Percentiles rank a stretch among this genome's conserved stretches.
Conservation (phyloP, 1,284 basidiomycete species). For the Puccinia hordei region DNA sequence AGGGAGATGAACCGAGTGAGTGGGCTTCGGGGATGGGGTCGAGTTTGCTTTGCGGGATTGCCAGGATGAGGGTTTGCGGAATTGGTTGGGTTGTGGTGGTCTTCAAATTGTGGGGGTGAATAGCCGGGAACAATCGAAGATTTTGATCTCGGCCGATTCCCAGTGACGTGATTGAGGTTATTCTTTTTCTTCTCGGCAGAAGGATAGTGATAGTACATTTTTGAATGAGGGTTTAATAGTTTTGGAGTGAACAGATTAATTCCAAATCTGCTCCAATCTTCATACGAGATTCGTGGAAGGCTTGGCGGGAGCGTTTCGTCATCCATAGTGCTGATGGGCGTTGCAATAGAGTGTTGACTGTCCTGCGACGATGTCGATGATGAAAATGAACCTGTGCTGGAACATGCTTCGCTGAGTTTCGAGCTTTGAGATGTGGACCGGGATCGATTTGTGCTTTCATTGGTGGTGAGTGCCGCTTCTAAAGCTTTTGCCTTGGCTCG, state of each 20-base stretch:
- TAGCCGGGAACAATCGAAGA: slow-evolving; percentile 12
- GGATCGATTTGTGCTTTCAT: neutral
- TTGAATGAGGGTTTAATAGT: neutral
- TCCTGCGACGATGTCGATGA: neutral
- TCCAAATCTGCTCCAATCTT: slow-evolving; percentile 31
- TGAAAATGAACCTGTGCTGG: slow-evolving; percentile 11
- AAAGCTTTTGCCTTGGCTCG: slow-evolving; percentile 11
- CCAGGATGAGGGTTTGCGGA: too few relatives aligned
- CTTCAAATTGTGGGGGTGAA: neutral
- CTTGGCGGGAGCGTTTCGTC: neutral
- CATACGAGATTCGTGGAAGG: slow-evolving; percentile 13
- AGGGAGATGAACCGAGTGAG: slow-evolving; percentile 3
- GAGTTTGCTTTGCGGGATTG: neutral
- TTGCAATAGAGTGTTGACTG: slow-evolving; percentile 14
- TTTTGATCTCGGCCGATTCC: slow-evolving; percentile 17
- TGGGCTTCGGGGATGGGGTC: slow-evolving; percentile 9
- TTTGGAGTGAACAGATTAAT: slow-evolving; percentile 28
- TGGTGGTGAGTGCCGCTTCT: neutral
- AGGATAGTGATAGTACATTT: slow-evolving; percentile 29
- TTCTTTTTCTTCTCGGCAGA: neutral
- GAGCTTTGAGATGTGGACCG: slow-evolving; percentile 6
- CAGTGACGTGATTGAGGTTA: neutral
- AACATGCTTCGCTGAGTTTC: slow-evolving; percentile 14
- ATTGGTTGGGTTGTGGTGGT: neutral
- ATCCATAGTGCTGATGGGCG: neutral